These are phyloP conservation scores for Rhizopus microsporus DNA, from an alignment of 371 early-diverging fungal species.

Conservation along the genomic window DNA sequence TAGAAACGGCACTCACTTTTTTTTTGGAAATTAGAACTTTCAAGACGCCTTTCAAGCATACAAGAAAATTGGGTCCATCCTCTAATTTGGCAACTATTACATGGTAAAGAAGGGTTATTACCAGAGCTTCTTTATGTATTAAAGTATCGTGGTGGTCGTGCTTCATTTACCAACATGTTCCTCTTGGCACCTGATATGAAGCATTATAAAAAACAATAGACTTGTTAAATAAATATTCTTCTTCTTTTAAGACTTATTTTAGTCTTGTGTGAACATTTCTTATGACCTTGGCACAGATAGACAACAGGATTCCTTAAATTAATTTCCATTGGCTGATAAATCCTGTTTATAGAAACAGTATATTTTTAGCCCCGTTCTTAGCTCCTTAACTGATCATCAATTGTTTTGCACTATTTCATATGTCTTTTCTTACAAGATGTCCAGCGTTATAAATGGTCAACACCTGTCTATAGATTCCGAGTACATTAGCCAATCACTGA, in stretches of 20 bases:
- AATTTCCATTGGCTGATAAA: too few relatives aligned
- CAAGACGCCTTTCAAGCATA: conserved; percentile 9
- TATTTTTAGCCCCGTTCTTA: too few relatives aligned
- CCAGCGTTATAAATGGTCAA: background rate
- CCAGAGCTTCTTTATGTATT: conserved; percentile 18
- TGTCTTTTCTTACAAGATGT: background rate
- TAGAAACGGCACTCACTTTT: background rate
- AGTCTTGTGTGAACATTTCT: too few relatives aligned
- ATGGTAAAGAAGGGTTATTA: conserved; percentile 30
- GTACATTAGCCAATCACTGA: background rate
- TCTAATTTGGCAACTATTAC: conserved; percentile 30
- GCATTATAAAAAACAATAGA: conserved; percentile 5
- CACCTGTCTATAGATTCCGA: background rate
- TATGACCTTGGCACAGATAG: too few relatives aligned
- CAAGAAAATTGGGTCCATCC: conserved; percentile 33
- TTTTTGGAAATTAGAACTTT: conserved; percentile 22
- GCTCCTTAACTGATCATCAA: too few relatives aligned
- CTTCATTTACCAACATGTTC: conserved; percentile 22
- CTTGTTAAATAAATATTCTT: background rate
- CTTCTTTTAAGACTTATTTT: too few relatives aligned
- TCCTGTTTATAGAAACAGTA: too few relatives aligned
- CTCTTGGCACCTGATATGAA: conserved; percentile 26
- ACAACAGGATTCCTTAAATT: too few relatives aligned
- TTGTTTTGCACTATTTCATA: too few relatives aligned
- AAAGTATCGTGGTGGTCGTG: conserved; percentile 9